Evolutionary conservation across 768 basidiomycete genomes (phyloP).

Genomic region (Tulasnella sp.): DNA sequence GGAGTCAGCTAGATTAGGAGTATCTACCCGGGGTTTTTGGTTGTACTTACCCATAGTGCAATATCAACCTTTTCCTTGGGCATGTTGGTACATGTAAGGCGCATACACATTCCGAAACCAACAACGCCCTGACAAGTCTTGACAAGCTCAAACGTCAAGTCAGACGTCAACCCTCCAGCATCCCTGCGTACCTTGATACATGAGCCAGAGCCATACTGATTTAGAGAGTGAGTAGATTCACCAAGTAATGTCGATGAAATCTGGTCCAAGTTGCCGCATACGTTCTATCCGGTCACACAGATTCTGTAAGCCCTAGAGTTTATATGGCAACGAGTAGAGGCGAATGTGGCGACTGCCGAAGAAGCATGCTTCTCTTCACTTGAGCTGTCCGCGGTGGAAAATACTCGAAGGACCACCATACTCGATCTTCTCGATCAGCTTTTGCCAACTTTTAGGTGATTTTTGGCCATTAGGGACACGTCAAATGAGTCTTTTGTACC

Average conservation of each 20-base stretch:
- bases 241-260: conserved; percentile 99
- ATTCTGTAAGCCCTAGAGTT: conserved; percentile 82
- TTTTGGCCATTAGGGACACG: conserved; percentile 44
- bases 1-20: neutral
- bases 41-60: conserved; percentile 60
- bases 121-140: conserved; percentile 88
- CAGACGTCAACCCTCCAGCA: conserved; percentile 91
- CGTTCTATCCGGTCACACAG: conserved; percentile 96
- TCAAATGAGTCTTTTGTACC: neutral
- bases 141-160: conserved; percentile 85
- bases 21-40: neutral
- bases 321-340: too few relatives aligned
- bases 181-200: conserved; percentile 51
- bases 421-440: conserved; percentile 69
- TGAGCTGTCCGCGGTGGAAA: conserved; percentile 94
- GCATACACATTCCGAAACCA: conserved; percentile 97
- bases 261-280: conserved; percentile 89
- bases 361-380: too few relatives aligned
- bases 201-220: neutral
- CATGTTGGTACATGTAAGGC: conserved; percentile 98
- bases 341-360: too few relatives aligned
- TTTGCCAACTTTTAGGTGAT: conserved; percentile 88
- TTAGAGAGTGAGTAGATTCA: conserved; percentile 25
- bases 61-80: conserved; percentile 90
- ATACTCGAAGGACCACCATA: conserved; percentile 99